phyloP scores from a whole-genome alignment of 1,284 basidiomycete species.

The Neonothopanus nambi region DNA sequence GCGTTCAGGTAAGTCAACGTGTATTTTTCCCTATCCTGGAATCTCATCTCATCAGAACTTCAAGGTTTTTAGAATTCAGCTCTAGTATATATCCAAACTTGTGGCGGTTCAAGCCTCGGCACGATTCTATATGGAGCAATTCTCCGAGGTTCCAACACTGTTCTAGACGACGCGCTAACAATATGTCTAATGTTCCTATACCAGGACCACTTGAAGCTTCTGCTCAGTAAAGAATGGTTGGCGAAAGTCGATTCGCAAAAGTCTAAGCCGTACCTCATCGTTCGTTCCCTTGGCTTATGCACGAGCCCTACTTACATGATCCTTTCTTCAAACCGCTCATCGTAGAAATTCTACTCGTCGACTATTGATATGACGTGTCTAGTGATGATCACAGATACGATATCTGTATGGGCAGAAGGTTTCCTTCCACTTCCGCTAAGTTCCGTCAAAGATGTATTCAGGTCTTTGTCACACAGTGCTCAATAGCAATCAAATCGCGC shows the following conservation, averaged over 20 bases:
- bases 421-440: constrained; percentile 9
- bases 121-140: constrained; percentile 59
- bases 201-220: constrained; percentile 57
- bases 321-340: not conserved
- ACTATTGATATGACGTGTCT: constrained; percentile 54
- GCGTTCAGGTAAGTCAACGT: too few species aligned
- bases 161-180: not conserved
- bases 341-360: constrained; percentile 63
- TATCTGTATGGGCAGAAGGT: constrained; percentile 77
- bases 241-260: constrained; percentile 53
- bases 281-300: constrained; percentile 37
- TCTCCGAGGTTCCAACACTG: constrained; percentile 53
- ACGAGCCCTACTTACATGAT: not conserved
- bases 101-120: too few species aligned
- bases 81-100: too few species aligned
- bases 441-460: constrained; percentile 13
- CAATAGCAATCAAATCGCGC: constrained; percentile 57
- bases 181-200: constrained; percentile 1
- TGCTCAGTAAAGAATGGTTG: constrained; percentile 72
- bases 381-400: constrained; percentile 72
- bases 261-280: constrained; percentile 69
- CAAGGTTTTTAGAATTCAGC: too few species aligned
- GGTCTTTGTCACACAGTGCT: constrained; percentile 49
- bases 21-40: too few species aligned
- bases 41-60: too few species aligned